phyloP scores from a whole-genome alignment of 208 protist species.

The Trypanosomatidae sp. region DNA sequence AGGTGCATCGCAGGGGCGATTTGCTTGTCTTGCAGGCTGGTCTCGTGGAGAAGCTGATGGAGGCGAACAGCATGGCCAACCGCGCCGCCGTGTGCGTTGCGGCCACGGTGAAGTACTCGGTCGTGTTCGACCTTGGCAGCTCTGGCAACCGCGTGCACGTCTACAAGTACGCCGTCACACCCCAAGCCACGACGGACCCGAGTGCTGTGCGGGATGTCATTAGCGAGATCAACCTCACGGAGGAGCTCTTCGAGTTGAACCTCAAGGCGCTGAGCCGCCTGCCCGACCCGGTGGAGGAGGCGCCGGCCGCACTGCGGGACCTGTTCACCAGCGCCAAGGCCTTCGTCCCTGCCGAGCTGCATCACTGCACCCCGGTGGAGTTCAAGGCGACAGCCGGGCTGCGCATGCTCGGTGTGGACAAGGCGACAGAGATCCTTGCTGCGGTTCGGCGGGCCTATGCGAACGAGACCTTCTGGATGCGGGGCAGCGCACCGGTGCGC shows the following conservation, averaged over 20 bases:
- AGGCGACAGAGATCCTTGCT: constrained; percentile 35
- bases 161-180: no score
- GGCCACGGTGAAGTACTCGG: constrained; percentile 39
- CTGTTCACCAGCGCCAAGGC: constrained; percentile 37
- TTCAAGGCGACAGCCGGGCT: constrained; percentile 78
- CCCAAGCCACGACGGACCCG: no score
- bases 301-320: constrained; percentile 29
- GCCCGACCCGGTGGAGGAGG: constrained; percentile 28
- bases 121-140: constrained; percentile 91
- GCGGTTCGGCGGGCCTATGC: no score
- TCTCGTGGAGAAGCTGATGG: constrained; percentile 13
- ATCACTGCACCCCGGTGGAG: constrained; percentile 65
- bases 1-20: constrained; percentile 12
- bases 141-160: constrained; percentile 87
- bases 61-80: no score
- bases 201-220: neutral
- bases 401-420: constrained; percentile 43
- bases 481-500: constrained; percentile 44
- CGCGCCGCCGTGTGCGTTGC: no score
- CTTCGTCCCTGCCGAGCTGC: constrained; percentile 38
- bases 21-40: constrained; percentile 10
- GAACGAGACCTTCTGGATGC: no score
- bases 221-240: constrained; percentile 33
- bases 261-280: constrained; percentile 40
- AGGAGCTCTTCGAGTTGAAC: constrained; percentile 61